These are phyloP conservation scores for Aurantiochytrium sp. DNA, from an alignment of 108 stramenopile genomes.

Conservation along the genomic window DNA sequence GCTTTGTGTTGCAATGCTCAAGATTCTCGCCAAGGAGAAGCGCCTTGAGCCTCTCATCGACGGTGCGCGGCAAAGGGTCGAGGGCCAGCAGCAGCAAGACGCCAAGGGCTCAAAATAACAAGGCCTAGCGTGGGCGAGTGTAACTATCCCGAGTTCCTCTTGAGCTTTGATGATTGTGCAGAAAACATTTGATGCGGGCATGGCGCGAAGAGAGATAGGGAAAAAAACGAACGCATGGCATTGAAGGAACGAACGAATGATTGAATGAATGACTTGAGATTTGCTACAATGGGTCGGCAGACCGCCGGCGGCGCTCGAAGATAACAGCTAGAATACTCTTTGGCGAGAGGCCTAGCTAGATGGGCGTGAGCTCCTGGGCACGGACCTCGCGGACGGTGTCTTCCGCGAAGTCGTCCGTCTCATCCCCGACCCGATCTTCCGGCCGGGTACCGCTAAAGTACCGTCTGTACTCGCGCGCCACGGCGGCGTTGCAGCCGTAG, in stretches of 20 bases:
- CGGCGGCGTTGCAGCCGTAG: neutral
- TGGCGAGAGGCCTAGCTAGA: neutral
- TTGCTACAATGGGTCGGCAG: too few species aligned
- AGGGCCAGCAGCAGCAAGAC: neutral
- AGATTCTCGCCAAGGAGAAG: conserved; percentile 26
- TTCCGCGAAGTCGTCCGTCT: neutral
- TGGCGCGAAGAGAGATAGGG: too few species aligned
- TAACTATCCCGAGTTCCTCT: too few species aligned
- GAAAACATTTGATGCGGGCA: too few species aligned
- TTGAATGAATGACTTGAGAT: too few species aligned
- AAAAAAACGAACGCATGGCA: too few species aligned
- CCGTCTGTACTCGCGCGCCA: neutral
- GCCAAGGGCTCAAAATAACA: neutral
- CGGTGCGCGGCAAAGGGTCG: neutral
- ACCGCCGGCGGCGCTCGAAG: too few species aligned
- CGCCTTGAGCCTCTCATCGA: neutral
- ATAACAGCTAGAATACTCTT: too few species aligned
- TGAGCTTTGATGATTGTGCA: too few species aligned
- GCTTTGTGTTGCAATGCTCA: conserved; percentile 19
- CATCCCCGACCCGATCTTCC: neutral
- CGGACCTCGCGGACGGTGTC: neutral
- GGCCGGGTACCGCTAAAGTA: neutral
- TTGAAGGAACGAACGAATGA: too few species aligned
- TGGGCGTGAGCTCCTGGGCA: neutral
- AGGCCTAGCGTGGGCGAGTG: neutral